A percentile compares a stretch with the other conserved stretches of the same genome.
These are phyloP conservation scores for Alternaria solani DNA, from an alignment of 2,329 filamentous ascomycete species.

Conservation along the genomic window DNA sequence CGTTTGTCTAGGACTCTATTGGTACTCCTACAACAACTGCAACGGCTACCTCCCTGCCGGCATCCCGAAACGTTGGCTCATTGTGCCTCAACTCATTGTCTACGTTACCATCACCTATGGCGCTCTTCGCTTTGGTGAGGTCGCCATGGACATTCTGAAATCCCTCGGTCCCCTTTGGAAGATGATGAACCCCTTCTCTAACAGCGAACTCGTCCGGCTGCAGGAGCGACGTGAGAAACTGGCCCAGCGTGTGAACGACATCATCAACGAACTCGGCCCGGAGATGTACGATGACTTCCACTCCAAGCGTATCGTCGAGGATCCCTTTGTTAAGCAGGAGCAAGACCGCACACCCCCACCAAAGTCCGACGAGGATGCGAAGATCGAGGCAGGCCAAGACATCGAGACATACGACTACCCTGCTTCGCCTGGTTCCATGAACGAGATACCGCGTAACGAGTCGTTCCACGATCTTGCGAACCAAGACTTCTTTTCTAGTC, in stretches of 20 bases:
- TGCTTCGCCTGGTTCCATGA: constrained; percentile 30
- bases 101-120: constrained; percentile 92
- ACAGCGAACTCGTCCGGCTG: constrained; percentile 82
- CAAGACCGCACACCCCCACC: constrained; percentile 34
- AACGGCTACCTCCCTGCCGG: constrained; percentile 82
- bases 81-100: constrained; percentile 76
- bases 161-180: constrained; percentile 87
- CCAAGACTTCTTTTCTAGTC: constrained; percentile 88
- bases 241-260: constrained; percentile 81
- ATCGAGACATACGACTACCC: constrained; percentile 41
- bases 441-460: constrained; percentile 76
- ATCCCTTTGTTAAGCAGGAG: constrained; percentile 39
- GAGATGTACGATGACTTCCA: constrained; percentile 93
- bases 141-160: constrained; percentile 99
- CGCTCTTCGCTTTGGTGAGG: constrained; percentile 91
- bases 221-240: constrained; percentile 76
- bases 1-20: constrained; percentile 41
- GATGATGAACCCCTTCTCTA: constrained; percentile 82
- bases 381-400: constrained; percentile 22
- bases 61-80: constrained; percentile 70
- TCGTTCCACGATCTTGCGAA: constrained; percentile 89
- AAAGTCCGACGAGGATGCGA: constrained; percentile 30
- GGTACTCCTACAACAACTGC: constrained; percentile 68
- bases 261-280: constrained; percentile 94
- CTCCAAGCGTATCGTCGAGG: constrained; percentile 50